Conservation (phyloP, 768 basidiomycete genomes). For the Candolleomyces efflorescens region DNA sequence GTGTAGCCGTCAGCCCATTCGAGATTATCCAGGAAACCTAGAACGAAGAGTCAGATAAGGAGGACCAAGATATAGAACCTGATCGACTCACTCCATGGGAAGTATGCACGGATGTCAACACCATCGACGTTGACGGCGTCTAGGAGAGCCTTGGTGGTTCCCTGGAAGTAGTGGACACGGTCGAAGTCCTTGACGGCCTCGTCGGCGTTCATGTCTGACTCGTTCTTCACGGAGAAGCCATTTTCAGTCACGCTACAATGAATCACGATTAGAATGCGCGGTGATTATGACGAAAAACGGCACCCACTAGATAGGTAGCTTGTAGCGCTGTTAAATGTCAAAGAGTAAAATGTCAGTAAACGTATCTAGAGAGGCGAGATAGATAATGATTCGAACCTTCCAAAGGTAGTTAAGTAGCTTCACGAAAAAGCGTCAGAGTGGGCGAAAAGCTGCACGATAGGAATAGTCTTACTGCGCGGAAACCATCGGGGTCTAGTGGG, state of each 20-base stretch:
- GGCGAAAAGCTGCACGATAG: neutral
- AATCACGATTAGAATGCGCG: neutral
- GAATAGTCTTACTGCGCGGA: constrained; percentile 46
- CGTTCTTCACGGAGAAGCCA: constrained; percentile 66
- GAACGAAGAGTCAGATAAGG: constrained; percentile 7
- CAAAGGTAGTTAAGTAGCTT: constrained; percentile 65
- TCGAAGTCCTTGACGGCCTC: constrained; percentile 54
- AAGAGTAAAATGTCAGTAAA: constrained; percentile 37
- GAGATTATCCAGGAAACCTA: constrained; percentile 67
- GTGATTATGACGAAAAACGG: neutral
- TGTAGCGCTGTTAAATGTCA: constrained; percentile 30
- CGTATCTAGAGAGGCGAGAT: constrained; percentile 8
- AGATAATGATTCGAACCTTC: constrained; percentile 39
- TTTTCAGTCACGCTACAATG: constrained; percentile 63
- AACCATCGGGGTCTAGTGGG: constrained; percentile 56
- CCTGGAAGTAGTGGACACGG: constrained; percentile 64
- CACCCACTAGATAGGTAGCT: constrained; percentile 36
- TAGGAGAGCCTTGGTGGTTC: constrained; percentile 49
- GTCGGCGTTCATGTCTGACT: constrained; percentile 48
- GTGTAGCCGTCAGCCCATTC: constrained; percentile 73
- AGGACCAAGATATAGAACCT: neutral
- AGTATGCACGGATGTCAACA: constrained; percentile 59
- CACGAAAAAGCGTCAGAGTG: constrained; percentile 6
- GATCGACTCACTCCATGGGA: constrained; percentile 59
- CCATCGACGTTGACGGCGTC: constrained; percentile 59